Percentiles rank a stretch among this genome's conserved stretches.
phyloP scores from a whole-genome alignment of 768 basidiomycete genomes.

The Tulasnella sp. region DNA sequence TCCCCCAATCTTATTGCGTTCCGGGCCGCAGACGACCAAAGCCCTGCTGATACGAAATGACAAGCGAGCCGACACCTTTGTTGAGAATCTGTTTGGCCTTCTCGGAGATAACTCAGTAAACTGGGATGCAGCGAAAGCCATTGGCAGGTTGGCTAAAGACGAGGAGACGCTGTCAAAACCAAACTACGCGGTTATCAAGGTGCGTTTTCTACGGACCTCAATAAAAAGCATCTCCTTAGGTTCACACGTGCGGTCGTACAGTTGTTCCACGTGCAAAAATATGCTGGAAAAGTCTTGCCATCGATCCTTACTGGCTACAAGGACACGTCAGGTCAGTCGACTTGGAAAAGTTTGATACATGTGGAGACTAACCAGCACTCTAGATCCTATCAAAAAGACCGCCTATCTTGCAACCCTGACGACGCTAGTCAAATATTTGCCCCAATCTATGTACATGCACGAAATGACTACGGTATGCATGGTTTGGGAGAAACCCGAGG shows the following conservation, averaged over 20 bases:
- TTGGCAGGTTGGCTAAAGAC: conserved; percentile 65
- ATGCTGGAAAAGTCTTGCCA: conserved; percentile 71
- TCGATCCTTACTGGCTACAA: conserved; percentile 71
- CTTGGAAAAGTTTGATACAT: neutral
- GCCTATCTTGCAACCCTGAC: conserved; percentile 84
- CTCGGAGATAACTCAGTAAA: conserved; percentile 68
- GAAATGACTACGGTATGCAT: conserved; percentile 58
- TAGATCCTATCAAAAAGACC: conserved; percentile 59
- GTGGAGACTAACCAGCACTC: neutral
- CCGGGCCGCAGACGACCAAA: conserved; percentile 64
- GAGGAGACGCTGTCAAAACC: conserved; percentile 73
- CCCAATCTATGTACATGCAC: conserved; percentile 70
- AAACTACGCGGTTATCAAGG: conserved; percentile 79
- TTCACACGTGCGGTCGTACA: conserved; percentile 46
- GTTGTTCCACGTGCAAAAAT: conserved; percentile 76
- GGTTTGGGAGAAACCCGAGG: neutral
- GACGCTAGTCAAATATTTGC: conserved; percentile 76
- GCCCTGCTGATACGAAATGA: conserved; percentile 79
- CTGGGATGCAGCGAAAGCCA: conserved; percentile 72
- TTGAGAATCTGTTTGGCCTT: conserved; percentile 67
- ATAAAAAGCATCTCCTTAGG: conserved; percentile 46
- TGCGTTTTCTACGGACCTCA: conserved; percentile 48
- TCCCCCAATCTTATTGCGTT: conserved; percentile 40
- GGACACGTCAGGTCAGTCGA: conserved; percentile 54
- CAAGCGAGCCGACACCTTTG: conserved; percentile 56